Conservation (phyloP, 1,284 basidiomycete genomes). For the Cryptococcus sp. region DNA sequence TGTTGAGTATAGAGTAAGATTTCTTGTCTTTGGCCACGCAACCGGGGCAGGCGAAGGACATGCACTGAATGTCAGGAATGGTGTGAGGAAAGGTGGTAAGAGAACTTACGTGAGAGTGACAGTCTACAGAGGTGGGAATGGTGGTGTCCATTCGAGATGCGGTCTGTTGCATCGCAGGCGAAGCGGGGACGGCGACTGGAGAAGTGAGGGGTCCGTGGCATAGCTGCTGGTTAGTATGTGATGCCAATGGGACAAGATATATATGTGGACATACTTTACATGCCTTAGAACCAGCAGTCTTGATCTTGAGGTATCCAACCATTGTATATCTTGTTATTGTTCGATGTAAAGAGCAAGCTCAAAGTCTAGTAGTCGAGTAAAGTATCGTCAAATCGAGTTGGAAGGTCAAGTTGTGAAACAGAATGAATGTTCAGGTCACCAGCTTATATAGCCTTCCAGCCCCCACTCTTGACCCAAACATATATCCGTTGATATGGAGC, state of each 20-base stretch:
- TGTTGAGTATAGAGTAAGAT: slow-evolving; percentile 15
- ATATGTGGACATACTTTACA: slow-evolving; percentile 17
- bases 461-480: no score
- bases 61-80: slow-evolving; percentile 9
- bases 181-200: slow-evolving; percentile 2
- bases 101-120: slow-evolving; percentile 16
- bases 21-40: slow-evolving; percentile 11
- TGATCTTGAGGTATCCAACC: not conserved
- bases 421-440: not conserved
- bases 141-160: not conserved
- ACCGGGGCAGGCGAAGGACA: slow-evolving; percentile 20
- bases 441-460: not conserved
- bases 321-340: slow-evolving; percentile 4
- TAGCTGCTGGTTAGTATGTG: slow-evolving; percentile 9
- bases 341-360: no score
- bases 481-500: no score
- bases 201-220: slow-evolving; percentile 18
- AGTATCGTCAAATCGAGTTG: not conserved
- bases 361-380: not conserved
- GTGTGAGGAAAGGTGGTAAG: not conserved
- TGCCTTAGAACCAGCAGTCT: not conserved
- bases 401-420: not conserved
- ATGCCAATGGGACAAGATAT: no score
- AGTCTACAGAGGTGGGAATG: slow-evolving; percentile 6
- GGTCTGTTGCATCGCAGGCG: slow-evolving; percentile 2